Conservation (phyloP, 305 asterid genomes). For the Fraxinus platypoda region DNA sequence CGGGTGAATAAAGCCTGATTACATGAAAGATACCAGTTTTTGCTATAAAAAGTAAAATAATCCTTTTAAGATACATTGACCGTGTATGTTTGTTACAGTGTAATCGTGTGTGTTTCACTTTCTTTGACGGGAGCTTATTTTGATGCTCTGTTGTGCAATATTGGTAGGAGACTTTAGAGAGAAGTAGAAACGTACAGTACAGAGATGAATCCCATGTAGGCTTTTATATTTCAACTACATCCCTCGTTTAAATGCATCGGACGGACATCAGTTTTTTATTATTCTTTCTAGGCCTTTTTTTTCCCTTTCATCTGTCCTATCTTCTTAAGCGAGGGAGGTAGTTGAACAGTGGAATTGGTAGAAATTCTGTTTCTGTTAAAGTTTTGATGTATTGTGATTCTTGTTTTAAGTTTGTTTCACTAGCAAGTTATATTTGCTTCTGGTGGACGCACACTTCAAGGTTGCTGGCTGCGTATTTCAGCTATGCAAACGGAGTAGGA, state of each 20-base stretch:
- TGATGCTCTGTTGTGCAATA: constrained; percentile 32
- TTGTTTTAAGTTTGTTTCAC: not conserved
- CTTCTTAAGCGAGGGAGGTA: not conserved
- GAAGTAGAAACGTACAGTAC: constrained; percentile 25
- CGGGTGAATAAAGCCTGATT: not conserved
- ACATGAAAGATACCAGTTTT: not conserved
- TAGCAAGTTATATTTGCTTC: not conserved
- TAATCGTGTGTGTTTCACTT: not conserved
- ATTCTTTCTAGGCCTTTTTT: not conserved
- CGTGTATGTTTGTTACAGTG: constrained; percentile 21
- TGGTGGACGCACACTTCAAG: not conserved
- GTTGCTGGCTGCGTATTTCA: not conserved
- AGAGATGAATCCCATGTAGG: not conserved
- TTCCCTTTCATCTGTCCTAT: not conserved
- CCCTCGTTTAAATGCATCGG: not conserved
- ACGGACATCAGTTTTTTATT: not conserved
- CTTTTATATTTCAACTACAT: not conserved
- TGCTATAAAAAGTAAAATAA: not conserved
- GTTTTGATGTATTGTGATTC: not conserved
- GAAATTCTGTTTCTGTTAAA: not conserved
- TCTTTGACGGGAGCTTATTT: constrained; percentile 33
- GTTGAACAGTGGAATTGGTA: not conserved
- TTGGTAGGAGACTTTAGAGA: constrained; percentile 9
- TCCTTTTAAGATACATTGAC: not conserved
- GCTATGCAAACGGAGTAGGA: not conserved